A percentile compares a stretch with the other conserved stretches of the same genome.
These are phyloP conservation scores for Magnusiomyces paraingens DNA, from an alignment of 1,139 yeast species.

Conservation along the genomic window DNA sequence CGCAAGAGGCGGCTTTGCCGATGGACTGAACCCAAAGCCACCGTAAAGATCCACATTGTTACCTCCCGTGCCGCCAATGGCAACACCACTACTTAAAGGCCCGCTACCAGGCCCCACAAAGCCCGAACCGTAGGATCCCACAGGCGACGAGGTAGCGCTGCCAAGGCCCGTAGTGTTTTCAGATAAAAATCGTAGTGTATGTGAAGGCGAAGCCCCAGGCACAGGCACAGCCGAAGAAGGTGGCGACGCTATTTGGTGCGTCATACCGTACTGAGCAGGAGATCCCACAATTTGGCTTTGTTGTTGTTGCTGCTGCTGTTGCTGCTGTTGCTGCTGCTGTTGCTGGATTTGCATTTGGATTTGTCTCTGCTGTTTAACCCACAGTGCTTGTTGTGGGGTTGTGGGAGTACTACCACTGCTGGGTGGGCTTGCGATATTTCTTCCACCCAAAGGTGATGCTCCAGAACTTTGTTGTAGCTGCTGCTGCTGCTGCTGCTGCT, in stretches of 20 bases:
- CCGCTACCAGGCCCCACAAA: too few species aligned
- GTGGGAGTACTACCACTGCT: background rate
- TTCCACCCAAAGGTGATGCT: too few species aligned
- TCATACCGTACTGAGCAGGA: conserved; percentile 15
- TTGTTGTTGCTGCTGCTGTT: conserved; percentile 8
- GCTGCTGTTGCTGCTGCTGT: conserved; percentile 9
- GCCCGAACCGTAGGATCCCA: conserved; percentile 22
- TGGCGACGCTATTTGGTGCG: conserved; percentile 8
- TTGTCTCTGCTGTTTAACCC: conserved; percentile 3
- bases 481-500: background rate
- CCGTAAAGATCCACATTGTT: background rate
- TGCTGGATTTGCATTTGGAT: background rate
- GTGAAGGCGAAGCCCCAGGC: conserved; percentile 12
- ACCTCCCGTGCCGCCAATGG: too few species aligned
- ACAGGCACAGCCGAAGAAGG: conserved; percentile 3
- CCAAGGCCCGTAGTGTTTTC: conserved; percentile 11
- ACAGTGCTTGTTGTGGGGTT: conserved; percentile 16
- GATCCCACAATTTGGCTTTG: background rate
- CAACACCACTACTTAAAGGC: too few species aligned
- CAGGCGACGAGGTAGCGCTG: conserved; percentile 22
- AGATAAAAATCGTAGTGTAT: conserved; percentile 12
- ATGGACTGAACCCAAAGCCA: conserved; percentile 9
- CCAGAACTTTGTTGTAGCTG: background rate
- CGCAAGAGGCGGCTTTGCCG: conserved; percentile 7
- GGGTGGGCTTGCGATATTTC: background rate